A percentile compares a stretch with the other conserved stretches of the same genome.
phyloP scores from a whole-genome alignment of 1,139 yeast genomes.

The Yamadazyma jaroonii region DNA sequence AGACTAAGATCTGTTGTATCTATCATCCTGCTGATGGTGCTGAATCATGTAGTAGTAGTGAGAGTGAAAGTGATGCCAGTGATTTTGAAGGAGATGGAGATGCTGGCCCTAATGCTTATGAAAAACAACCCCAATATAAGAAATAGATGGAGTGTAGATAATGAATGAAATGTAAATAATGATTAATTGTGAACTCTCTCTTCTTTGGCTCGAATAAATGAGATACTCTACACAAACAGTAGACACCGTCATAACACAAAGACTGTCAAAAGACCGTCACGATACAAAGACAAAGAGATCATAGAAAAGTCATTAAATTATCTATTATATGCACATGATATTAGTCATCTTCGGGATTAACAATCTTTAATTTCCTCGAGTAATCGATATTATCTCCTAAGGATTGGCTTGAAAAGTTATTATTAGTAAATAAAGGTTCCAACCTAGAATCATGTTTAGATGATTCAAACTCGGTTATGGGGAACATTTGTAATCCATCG shows the following conservation, averaged over 20 bases:
- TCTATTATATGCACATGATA: not conserved
- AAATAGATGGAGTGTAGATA: slow-evolving; percentile 23
- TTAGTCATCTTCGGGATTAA: slow-evolving; percentile 50
- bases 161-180: not conserved
- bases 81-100: slow-evolving; percentile 18
- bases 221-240: too few relatives aligned
- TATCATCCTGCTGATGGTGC: slow-evolving; percentile 84
- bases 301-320: not conserved
- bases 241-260: too few relatives aligned
- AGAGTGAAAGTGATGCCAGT: slow-evolving; percentile 36
- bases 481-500: slow-evolving; percentile 27
- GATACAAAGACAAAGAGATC: too few relatives aligned
- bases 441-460: slow-evolving; percentile 14
- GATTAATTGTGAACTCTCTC: too few relatives aligned
- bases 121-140: slow-evolving; percentile 63
- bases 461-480: slow-evolving; percentile 61
- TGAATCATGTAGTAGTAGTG: slow-evolving; percentile 38
- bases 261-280: too few relatives aligned
- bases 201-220: too few relatives aligned
- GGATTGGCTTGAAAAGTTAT: slow-evolving; percentile 57
- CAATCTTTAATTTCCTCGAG: slow-evolving; percentile 64
- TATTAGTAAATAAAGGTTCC: slow-evolving; percentile 55
- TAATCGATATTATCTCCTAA: slow-evolving; percentile 74
- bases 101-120: slow-evolving; percentile 67
- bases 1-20: slow-evolving; percentile 92